Evolutionary conservation across 2,329 filamentous ascomycete genomes (phyloP).

Genomic region (Fusarium albosuccineum): DNA sequence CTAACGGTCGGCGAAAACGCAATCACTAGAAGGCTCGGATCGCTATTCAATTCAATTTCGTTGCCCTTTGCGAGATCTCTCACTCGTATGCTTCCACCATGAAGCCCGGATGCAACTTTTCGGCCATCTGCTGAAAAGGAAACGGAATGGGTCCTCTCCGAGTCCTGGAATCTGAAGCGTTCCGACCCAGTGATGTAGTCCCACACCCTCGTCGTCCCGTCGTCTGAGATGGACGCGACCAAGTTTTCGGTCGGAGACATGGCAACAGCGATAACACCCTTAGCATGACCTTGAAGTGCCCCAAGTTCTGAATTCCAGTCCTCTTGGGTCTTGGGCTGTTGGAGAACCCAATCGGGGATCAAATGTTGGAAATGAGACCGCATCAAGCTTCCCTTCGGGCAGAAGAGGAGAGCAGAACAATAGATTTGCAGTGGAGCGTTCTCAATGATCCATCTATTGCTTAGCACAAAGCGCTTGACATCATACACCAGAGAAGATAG

Average conservation of each 20-base stretch:
- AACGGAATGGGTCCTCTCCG: accelerated
- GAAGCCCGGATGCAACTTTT: background rate
- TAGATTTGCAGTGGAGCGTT: conserved; percentile 19
- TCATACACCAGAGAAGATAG: conserved; percentile 5
- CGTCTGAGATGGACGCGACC: accelerated
- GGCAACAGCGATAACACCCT: background rate
- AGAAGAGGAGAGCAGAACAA: conserved; percentile 7
- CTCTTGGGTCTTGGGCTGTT: background rate
- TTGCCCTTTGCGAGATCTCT: background rate
- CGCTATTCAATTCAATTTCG: background rate
- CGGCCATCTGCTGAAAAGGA: conserved; percentile 5
- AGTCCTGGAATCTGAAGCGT: background rate
- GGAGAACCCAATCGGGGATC: conserved; percentile 9
- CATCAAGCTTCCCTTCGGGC: background rate
- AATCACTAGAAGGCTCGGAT: background rate
- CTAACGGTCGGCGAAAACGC: background rate
- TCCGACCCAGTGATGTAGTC: conserved; percentile 8
- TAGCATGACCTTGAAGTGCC: background rate
- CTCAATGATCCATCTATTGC: conserved; percentile 9
- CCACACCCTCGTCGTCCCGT: conserved; percentile 5
- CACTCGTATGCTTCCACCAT: background rate
- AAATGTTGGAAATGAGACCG: background rate
- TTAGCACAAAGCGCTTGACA: background rate
- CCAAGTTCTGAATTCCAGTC: conserved; percentile 4
- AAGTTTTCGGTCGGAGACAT: background rate